These are phyloP conservation scores for Pneumocystis oryctolagi DNA, from an alignment of 1,139 yeast species.

Conservation along the genomic window DNA sequence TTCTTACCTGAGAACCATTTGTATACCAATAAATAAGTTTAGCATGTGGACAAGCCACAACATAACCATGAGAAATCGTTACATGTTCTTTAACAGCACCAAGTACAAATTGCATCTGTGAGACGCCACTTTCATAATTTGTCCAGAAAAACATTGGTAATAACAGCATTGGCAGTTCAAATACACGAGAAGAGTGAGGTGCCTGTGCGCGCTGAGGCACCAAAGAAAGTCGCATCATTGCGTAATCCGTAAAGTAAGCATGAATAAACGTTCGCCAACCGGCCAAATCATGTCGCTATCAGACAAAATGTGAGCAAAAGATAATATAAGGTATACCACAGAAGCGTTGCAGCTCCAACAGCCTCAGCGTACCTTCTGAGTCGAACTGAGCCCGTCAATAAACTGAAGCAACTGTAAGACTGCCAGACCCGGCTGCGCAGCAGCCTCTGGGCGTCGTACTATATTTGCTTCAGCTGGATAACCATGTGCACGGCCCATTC, in stretches of 20 bases:
- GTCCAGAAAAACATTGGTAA: background rate
- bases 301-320: background rate
- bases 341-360: background rate
- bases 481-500: background rate
- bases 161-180: background rate
- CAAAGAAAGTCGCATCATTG: background rate
- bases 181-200: background rate
- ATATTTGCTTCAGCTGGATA: background rate
- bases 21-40: slow-evolving; percentile 5
- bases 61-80: slow-evolving; percentile 2
- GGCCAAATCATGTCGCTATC: background rate
- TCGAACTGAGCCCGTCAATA: background rate
- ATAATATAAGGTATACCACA: background rate
- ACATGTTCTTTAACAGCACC: slow-evolving; percentile 4
- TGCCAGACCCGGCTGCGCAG: background rate
- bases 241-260: background rate
- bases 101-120: slow-evolving; percentile 26
- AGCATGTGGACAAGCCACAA: slow-evolving; percentile 7
- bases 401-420: background rate
- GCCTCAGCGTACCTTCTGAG: background rate
- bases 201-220: background rate
- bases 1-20: slow-evolving; percentile 4
- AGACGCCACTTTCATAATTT: background rate
- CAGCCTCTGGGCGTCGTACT: background rate
- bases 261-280: background rate